Conservation (phyloP, 2,329 filamentous ascomycete genomes). For the Pyrenophora tritici-repentis region DNA sequence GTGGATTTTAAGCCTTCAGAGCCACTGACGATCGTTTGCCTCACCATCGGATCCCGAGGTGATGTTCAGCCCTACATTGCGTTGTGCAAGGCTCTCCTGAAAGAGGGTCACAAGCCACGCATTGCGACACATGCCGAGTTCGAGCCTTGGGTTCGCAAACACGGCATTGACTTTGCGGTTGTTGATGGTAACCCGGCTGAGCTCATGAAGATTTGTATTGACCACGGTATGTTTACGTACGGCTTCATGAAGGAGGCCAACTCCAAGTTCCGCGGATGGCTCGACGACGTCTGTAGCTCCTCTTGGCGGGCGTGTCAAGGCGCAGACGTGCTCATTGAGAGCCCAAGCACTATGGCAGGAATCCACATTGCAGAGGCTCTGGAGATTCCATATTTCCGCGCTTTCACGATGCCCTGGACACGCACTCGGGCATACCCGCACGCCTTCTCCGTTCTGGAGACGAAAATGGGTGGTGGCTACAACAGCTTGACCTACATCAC, state of each 20-base stretch:
- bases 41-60: conserved; percentile 93
- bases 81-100: conserved; percentile 84
- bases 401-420: conserved; percentile 99
- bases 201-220: conserved; percentile 93
- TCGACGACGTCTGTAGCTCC: conserved; percentile 82
- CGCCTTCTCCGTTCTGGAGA: conserved; percentile 89
- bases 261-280: conserved; percentile 80
- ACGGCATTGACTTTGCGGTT: conserved; percentile 89
- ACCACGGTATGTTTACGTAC: conserved; percentile 95
- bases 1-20: conserved; percentile 87
- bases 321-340: conserved; percentile 90
- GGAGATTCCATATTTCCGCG: conserved; percentile 91
- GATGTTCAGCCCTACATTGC: conserved; percentile 99
- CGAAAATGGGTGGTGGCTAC: conserved; percentile 93
- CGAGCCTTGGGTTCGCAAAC: conserved; percentile 82
- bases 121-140: conserved; percentile 96
- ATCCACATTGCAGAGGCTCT: conserved; percentile 97
- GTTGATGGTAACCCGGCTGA: conserved; percentile 92
- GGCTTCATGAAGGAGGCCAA: conserved; percentile 86
- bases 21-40: conserved; percentile 81
- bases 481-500: conserved; percentile 95
- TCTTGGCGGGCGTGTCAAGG: conserved; percentile 84
- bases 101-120: conserved; percentile 81
- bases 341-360: conserved; percentile 93
- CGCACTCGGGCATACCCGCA: conserved; percentile 94